Evolutionary conservation across 2,329 filamentous ascomycete species (phyloP).

Genomic region (Microdochium trichocladiopsis): DNA sequence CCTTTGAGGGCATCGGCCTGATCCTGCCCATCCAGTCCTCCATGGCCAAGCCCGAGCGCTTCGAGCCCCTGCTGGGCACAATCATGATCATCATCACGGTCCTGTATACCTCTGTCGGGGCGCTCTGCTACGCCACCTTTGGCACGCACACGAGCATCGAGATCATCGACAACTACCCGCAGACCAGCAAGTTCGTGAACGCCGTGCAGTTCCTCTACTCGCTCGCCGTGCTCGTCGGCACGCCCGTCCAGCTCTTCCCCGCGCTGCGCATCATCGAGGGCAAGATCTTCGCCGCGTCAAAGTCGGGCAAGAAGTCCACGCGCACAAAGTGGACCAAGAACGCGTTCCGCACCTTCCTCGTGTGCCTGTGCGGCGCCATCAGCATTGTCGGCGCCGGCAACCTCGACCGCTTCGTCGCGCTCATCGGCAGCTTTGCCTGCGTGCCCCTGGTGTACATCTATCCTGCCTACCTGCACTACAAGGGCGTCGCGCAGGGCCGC

Average conservation of each 20-base stretch:
- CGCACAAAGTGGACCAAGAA: slow-evolving; percentile 75
- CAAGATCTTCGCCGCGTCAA: slow-evolving; percentile 52
- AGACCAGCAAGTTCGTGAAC: slow-evolving; percentile 65
- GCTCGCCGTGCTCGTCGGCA: slow-evolving; percentile 64
- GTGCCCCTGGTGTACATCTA: slow-evolving; percentile 74
- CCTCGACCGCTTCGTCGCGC: slow-evolving; percentile 66
- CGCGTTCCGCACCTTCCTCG: slow-evolving; percentile 48
- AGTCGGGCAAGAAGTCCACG: slow-evolving; percentile 58
- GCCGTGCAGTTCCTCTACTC: slow-evolving; percentile 70
- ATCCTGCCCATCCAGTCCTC: slow-evolving; percentile 71
- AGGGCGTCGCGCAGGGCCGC: slow-evolving; percentile 52
- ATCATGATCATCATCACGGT: slow-evolving; percentile 70
- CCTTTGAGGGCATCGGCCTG: slow-evolving; percentile 71
- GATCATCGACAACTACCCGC: slow-evolving; percentile 70
- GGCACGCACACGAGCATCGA: slow-evolving; percentile 63
- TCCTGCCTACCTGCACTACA: slow-evolving; percentile 64
- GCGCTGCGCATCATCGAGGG: slow-evolving; percentile 66
- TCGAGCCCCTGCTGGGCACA: slow-evolving; percentile 55
- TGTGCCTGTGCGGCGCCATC: slow-evolving; percentile 52
- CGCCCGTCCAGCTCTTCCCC: slow-evolving; percentile 69
- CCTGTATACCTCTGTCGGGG: slow-evolving; percentile 66
- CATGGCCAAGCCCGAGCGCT: slow-evolving; percentile 64
- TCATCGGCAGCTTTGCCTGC: slow-evolving; percentile 68
- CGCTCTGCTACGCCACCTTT: slow-evolving; percentile 69
- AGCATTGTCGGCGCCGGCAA: slow-evolving; percentile 60